These are phyloP conservation scores for Ascochyta fabae DNA, from an alignment of 2,329 filamentous ascomycete genomes.

Conservation along the genomic window DNA sequence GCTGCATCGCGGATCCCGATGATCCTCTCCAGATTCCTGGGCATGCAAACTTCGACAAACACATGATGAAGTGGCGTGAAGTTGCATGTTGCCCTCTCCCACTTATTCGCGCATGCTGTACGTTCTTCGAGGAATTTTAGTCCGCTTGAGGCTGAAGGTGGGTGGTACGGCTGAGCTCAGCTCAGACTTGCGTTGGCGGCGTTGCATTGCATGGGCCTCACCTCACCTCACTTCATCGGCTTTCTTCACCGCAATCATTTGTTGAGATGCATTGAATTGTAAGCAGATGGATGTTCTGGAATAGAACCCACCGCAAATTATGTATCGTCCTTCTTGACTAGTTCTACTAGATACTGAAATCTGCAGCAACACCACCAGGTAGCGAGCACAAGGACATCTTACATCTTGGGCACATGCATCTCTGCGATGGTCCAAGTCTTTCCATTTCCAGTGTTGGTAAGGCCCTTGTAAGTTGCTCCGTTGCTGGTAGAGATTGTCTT, in stretches of 20 bases:
- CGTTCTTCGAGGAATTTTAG: background rate
- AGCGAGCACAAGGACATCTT: background rate
- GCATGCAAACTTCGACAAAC: background rate
- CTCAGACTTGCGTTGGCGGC: background rate
- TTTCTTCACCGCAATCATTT: conserved; percentile 1
- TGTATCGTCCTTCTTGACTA: too few relatives aligned
- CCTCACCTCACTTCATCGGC: background rate
- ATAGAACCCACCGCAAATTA: too few relatives aligned
- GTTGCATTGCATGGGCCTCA: background rate
- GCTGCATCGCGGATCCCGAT: conserved; percentile 3
- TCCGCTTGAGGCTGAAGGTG: background rate
- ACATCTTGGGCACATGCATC: background rate
- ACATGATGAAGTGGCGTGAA: too few relatives aligned
- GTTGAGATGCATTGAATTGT: background rate
- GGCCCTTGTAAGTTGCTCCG: background rate
- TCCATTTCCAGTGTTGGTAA: background rate
- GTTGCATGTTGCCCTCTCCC: too few relatives aligned
- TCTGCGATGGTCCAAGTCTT: background rate
- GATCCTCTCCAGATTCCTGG: background rate
- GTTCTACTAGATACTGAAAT: background rate
- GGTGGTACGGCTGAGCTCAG: conserved; percentile 7
- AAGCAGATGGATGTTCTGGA: too few relatives aligned
- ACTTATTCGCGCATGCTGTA: background rate
- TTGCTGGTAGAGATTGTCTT: background rate
- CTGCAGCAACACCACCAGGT: background rate